Percentiles rank a stretch among this genome's conserved stretches.
Conservation (phyloP, 2,329 filamentous ascomycete genomes). For the Aspergillus sp. region DNA sequence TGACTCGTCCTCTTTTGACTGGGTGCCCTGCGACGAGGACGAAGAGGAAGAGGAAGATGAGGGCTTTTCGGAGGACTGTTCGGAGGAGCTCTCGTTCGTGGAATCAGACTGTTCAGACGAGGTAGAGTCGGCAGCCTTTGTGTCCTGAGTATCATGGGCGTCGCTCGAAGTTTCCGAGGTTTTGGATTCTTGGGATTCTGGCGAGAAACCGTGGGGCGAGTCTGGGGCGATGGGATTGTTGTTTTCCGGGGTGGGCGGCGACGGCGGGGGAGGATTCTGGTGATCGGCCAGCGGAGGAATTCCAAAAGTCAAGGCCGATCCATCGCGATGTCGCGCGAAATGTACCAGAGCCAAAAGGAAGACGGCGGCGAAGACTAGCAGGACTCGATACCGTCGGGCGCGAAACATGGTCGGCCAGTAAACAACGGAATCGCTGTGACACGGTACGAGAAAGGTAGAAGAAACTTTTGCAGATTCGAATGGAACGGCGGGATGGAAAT, state of each 20-base stretch:
- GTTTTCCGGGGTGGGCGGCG: not conserved
- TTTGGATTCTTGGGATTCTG: not conserved
- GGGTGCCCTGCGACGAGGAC: not conserved
- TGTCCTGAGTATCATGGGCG: not conserved
- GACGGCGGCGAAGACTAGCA: slow-evolving; percentile 44
- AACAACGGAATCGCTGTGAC: not conserved
- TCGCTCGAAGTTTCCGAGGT: not conserved
- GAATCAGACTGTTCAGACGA: not conserved
- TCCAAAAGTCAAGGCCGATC: slow-evolving; percentile 8
- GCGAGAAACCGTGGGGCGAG: not conserved
- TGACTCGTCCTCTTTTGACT: slow-evolving; percentile 4
- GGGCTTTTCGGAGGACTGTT: not conserved
- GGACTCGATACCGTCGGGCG: slow-evolving; percentile 48
- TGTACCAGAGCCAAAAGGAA: slow-evolving; percentile 49
- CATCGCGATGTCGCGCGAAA: slow-evolving; percentile 47
- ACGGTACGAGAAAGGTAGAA: not conserved
- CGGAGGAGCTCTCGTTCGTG: not conserved
- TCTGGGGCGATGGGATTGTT: not conserved
- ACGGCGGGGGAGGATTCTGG: slow-evolving; percentile 11
- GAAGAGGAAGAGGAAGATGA: not conserved
- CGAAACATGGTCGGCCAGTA: slow-evolving; percentile 41
- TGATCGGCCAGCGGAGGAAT: slow-evolving; percentile 15
- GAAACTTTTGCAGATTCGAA: not conserved
- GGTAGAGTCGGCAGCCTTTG: not conserved
- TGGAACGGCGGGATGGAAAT: not conserved